These are phyloP conservation scores for Lactuca sativa DNA, from an alignment of 129 eudicot species.

Conservation along the genomic window DNA sequence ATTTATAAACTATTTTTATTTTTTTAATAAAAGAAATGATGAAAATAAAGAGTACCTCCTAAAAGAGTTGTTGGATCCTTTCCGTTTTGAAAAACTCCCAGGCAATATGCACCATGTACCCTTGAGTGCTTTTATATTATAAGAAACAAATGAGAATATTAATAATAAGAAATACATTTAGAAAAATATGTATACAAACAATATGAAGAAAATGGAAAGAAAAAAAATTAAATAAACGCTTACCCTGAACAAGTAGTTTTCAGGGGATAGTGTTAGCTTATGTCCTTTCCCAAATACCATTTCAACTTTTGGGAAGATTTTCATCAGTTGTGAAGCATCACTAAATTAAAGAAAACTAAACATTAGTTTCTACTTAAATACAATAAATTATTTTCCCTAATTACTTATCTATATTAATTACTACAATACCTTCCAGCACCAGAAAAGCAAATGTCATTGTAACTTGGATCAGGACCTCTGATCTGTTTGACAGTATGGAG, in stretches of 20 bases:
- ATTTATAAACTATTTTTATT: constrained; percentile 3
- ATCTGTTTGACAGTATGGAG: constrained; percentile 58
- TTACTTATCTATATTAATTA: constrained; percentile 1
- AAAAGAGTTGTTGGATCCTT: constrained; percentile 96
- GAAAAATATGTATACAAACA: not conserved
- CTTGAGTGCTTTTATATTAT: constrained; percentile 65
- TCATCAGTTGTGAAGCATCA: constrained; percentile 65
- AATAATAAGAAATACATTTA: not conserved
- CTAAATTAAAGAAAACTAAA: constrained; percentile 42
- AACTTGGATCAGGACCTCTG: constrained; percentile 92
- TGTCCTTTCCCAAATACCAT: constrained; percentile 82
- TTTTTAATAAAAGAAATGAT: not conserved
- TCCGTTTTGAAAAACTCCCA: constrained; percentile 90
- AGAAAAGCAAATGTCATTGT: constrained; percentile 90
- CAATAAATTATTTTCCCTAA: not conserved
- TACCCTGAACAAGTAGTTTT: constrained; percentile 94
- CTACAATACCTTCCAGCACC: constrained; percentile 84
- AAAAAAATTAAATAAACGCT: constrained; percentile 14
- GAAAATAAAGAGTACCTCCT: constrained; percentile 62
- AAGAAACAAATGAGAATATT: constrained; percentile 17
- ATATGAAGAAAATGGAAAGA: not conserved
- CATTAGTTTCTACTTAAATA: constrained; percentile 18
- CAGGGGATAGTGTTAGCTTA: constrained; percentile 87
- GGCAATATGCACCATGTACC: constrained; percentile 93
- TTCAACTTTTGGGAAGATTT: constrained; percentile 73